These are phyloP conservation scores for Pugionium dolabratum DNA, from an alignment of 345 rosid species.

Conservation along the genomic window DNA sequence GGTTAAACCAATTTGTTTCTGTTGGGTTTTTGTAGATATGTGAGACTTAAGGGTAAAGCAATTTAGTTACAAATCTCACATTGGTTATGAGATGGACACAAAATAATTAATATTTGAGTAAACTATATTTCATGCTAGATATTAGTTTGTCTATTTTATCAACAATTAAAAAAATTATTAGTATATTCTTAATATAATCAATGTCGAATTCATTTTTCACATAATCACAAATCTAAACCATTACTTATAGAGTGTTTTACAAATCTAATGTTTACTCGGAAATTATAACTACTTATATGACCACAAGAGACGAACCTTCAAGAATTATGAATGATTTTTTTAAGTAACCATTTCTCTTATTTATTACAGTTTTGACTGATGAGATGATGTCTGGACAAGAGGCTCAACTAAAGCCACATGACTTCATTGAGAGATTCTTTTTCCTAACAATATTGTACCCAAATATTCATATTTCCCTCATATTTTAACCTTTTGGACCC, in stretches of 20 bases:
- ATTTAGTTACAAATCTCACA: constrained; percentile 11
- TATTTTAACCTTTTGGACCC: too few species aligned
- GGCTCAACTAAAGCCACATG: constrained; percentile 38
- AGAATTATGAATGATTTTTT: too few species aligned
- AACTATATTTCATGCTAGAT: background rate
- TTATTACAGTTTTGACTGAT: constrained; percentile 32
- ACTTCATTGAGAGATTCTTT: constrained; percentile 32
- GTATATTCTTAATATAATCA: too few species aligned
- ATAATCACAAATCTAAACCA: too few species aligned
- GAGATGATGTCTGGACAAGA: constrained; percentile 36
- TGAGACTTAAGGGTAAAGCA: constrained; percentile 30
- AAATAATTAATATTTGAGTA: background rate
- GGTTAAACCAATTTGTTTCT: constrained; percentile 20
- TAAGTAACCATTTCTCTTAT: too few species aligned
- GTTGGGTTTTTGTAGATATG: constrained; percentile 12
- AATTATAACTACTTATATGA: too few species aligned
- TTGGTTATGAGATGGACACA: constrained; percentile 18
- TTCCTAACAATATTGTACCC: too few species aligned
- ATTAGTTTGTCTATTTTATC: background rate
- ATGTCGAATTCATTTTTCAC: too few species aligned
- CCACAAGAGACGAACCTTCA: too few species aligned
- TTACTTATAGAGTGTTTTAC: too few species aligned
- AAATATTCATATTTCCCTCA: too few species aligned
- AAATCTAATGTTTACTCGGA: too few species aligned
- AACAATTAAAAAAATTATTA: background rate